These are phyloP conservation scores for Curvularia lunata DNA, from an alignment of 2,329 filamentous ascomycete species.

Conservation along the genomic window DNA sequence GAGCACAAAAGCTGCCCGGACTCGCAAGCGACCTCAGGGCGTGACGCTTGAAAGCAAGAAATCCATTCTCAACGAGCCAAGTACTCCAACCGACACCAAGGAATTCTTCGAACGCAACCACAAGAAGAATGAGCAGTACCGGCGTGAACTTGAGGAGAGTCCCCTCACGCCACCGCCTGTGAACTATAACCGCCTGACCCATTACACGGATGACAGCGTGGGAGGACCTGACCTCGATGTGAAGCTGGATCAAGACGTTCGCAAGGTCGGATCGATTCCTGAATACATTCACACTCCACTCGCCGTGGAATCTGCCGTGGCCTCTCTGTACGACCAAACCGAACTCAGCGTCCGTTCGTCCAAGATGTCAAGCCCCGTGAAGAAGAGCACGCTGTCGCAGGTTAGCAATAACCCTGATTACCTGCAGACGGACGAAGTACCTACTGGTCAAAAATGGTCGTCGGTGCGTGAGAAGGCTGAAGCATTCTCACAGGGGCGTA, in stretches of 20 bases:
- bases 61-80: slow-evolving; percentile 53
- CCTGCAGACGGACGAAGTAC: slow-evolving; percentile 34
- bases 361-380: slow-evolving; percentile 28
- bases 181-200: slow-evolving; percentile 59
- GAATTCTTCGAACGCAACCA: slow-evolving; percentile 62
- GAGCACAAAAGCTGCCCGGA: slow-evolving; percentile 63
- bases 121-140: slow-evolving; percentile 65
- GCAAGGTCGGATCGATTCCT: slow-evolving; percentile 73
- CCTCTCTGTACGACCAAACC: slow-evolving; percentile 86
- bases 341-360: slow-evolving; percentile 63
- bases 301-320: slow-evolving; percentile 86
- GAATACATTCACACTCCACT: slow-evolving; percentile 74
- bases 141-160: slow-evolving; percentile 54
- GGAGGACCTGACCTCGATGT: slow-evolving; percentile 60
- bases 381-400: slow-evolving; percentile 36
- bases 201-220: slow-evolving; percentile 62
- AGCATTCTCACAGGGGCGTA: slow-evolving; percentile 37
- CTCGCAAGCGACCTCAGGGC: slow-evolving; percentile 59
- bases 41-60: slow-evolving; percentile 59
- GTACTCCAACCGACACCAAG: slow-evolving; percentile 51
- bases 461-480: slow-evolving; percentile 53
- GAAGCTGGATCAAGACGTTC: slow-evolving; percentile 69
- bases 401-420: slow-evolving; percentile 32
- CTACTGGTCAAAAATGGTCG: slow-evolving; percentile 44
- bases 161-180: slow-evolving; percentile 54